Percentiles rank a stretch among this genome's conserved stretches.
Evolutionary conservation across 140 eudicot species (phyloP).

Genomic region (Eryngium alpinum): DNA sequence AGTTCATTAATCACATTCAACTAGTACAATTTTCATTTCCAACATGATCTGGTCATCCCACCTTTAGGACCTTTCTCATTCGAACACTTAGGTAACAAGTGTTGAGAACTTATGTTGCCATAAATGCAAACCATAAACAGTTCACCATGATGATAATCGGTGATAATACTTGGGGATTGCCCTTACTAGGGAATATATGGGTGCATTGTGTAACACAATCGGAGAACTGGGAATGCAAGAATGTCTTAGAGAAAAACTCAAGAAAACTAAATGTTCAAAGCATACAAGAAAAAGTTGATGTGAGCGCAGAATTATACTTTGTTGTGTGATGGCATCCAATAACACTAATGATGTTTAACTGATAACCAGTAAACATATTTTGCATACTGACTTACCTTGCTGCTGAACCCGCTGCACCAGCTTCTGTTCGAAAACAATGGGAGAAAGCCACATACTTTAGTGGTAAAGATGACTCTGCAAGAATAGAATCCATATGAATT

Average conservation of each 20-base stretch:
- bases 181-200: not conserved
- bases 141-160: not conserved
- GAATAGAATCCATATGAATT: slow-evolving; percentile 93
- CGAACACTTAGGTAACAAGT: not conserved
- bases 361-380: not conserved
- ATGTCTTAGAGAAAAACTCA: not conserved
- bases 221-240: too few species aligned
- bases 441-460: slow-evolving; percentile 84
- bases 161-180: not conserved
- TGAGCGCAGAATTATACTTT: not conserved
- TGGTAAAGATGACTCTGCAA: slow-evolving; percentile 69
- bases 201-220: not conserved
- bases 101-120: not conserved
- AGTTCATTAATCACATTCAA: not conserved
- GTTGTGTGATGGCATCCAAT: not conserved
- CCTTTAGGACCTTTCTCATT: not conserved
- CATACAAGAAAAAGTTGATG: not conserved
- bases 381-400: slow-evolving; percentile 49
- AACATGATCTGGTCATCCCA: not conserved
- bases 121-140: not conserved
- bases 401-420: slow-evolving; percentile 96
- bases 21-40: not conserved
- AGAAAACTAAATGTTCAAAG: not conserved
- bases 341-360: not conserved
- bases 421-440: slow-evolving; percentile 96